Base-by-base conservation (phyloP, 2,329 filamentous ascomycete species). In the Penicillium crustosum region DNA sequence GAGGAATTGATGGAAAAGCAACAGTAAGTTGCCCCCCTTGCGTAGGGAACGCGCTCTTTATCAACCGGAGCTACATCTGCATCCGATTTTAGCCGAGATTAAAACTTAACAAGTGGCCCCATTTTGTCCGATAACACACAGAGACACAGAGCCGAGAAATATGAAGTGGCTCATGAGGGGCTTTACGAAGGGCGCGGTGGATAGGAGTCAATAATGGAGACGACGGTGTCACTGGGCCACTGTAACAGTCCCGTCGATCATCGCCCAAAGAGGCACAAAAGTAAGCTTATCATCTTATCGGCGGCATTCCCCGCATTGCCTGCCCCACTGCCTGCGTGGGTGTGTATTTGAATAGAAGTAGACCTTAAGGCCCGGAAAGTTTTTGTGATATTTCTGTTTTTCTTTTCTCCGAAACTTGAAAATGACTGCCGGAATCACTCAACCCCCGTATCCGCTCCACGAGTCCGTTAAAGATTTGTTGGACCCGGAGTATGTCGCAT, bases 401-500 rank as follows among this genome's bases (percentile, higher is more conserved):
- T 17, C 2, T 17, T 43, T 39, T 19, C 12, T 38, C 15, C 17
- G 6, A 6, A 25, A 25, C 7, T 25, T 35, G 27, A 47, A 23
- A 13, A 55, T 57, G 54, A 57, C 49, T 47, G 49, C 61, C 9
- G 59, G 64, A 17, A 47, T 62, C 17, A 61, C 66, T 31, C 67
- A 72, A 57, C 73, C 75, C 6, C 75, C 79, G 0, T 82, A 82
- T 59, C 79, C 79, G 25, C 73, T 83, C 29, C 79, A 83, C 62
- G 71, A 75, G 19, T 81, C 80, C 25, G 74, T 82, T 48, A 67
- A 71, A 44, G 70, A 78, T 63, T 70, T 76, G 38, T 71, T 83
- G 49, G 71, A 83, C 64, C 76, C 79, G 1, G 79, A 83, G 56
- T 84, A 84, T 63, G 78, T 77, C 48, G 75, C 68, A 13, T 83